Base-by-base conservation (phyloP, 2,329 filamentous ascomycete species). In the Stemphylium lycopersici region DNA sequence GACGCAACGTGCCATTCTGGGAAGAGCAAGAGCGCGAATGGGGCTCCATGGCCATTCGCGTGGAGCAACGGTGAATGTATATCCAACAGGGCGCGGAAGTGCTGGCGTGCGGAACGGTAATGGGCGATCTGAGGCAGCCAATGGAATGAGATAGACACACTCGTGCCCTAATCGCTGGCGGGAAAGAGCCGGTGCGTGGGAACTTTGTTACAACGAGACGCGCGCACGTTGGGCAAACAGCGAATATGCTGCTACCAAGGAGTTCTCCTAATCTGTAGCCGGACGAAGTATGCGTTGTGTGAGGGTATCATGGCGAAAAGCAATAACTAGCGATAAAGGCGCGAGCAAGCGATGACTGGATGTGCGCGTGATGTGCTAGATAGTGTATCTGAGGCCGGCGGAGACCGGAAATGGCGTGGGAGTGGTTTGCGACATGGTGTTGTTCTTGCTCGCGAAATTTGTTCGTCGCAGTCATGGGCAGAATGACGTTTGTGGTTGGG, bases 51-150 rank as follows among this genome's bases (percentile, higher is more conserved):
- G 49, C 55, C 55, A 29, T 41, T 61, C 55, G 63, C 67, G 71
- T 71, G 70, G 62, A 51, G 56, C 56, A 55, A 59, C n/a, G 65
- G 63, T 69, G 63, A 65, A 71, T 71, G 67, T 72, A 71, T 72
- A 72, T 65, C 66, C 68, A 68, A 68, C 65, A 61, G 59, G 59
- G 58, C 58, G 65, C 45, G 53, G 58, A 55, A 58, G 57, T 57
- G 61, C 61, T 62, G 56, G 56, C 51, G 54, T 52, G 59, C 55
- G 62, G 62, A 61, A 63, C 53, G 60, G 43, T 56, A 59, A 61
- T 56, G 57, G 47, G 48, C 55, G 38, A 44, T 38, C 45, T 48
- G 33, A 56, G 34, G 58, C 56, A 56, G 63, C 73, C 73, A 75
- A 75, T 75, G 58, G 68, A 60, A 63, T 52, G 20, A 12, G 55